phyloP scores from a whole-genome alignment of 2,329 filamentous ascomycete species.

The Macroventuria anomochaeta region DNA sequence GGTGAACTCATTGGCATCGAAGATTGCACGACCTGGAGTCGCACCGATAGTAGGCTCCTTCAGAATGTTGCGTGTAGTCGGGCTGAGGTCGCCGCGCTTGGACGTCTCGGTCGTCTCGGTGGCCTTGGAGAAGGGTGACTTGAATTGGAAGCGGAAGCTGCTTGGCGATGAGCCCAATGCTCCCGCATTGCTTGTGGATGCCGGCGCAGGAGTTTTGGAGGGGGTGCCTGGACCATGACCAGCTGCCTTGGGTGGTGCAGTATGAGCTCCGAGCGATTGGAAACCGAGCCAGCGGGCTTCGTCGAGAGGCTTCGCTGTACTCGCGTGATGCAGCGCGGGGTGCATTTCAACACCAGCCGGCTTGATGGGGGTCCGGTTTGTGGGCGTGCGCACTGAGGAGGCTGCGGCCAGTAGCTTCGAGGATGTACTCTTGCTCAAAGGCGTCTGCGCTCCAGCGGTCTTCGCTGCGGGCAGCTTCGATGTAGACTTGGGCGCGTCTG shows the following conservation, averaged over 20 bases:
- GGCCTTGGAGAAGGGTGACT: conserved; percentile 60
- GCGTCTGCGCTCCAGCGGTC: conserved; percentile 49
- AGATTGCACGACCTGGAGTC: conserved; percentile 38
- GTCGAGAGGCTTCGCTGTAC: conserved; percentile 76
- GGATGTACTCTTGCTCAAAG: conserved; percentile 53
- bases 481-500: conserved; percentile 18
- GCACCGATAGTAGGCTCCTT: conserved; percentile 71
- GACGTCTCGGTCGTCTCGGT: conserved; percentile 71
- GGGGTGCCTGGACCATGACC: conserved; percentile 65
- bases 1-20: conserved; percentile 43
- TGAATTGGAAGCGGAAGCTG: conserved; percentile 69
- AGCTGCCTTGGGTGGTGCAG: conserved; percentile 55
- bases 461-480: conserved; percentile 34
- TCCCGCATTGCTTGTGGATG: conserved; percentile 25
- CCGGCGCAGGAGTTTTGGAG: conserved; percentile 58
- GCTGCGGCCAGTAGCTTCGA: conserved; percentile 29
- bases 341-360: conserved; percentile 86
- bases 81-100: conserved; percentile 67
- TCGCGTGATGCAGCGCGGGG: conserved; percentile 78
- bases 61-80: conserved; percentile 66
- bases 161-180: conserved; percentile 58
- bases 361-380: conserved; percentile 69
- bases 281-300: conserved; percentile 85
- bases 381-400: conserved; percentile 57
- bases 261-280: conserved; percentile 66